phyloP scores from a whole-genome alignment of 257 asterid genomes.

The Ligustrum vulgare region DNA sequence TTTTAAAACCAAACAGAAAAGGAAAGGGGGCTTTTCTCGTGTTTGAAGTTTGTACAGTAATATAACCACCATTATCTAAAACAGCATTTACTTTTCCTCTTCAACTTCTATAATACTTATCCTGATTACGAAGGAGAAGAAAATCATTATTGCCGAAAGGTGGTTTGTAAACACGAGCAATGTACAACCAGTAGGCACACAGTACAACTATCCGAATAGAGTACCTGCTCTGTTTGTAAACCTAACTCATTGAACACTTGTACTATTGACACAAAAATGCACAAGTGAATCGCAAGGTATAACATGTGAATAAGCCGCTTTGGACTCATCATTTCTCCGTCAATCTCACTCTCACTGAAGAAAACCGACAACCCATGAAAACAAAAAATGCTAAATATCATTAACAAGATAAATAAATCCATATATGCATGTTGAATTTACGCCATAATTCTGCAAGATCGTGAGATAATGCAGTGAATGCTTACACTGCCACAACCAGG shows the following conservation, averaged over 20 bases:
- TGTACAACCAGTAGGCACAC: background rate
- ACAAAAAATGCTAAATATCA: background rate
- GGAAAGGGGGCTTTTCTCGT: background rate
- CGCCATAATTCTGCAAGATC: background rate
- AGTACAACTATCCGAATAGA: background rate
- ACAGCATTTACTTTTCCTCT: background rate
- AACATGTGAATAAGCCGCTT: background rate
- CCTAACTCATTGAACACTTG: background rate
- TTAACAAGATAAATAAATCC: background rate
- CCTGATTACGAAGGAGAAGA: background rate
- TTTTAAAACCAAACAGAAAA: background rate
- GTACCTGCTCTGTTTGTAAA: background rate
- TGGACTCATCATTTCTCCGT: background rate
- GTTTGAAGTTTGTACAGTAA: background rate
- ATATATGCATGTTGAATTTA: background rate
- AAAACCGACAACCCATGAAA: background rate
- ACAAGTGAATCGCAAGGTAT: background rate
- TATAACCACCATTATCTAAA: background rate
- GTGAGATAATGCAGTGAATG: background rate
- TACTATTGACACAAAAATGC: background rate
- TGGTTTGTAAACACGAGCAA: background rate
- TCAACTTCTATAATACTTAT: background rate
- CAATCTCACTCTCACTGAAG: background rate
- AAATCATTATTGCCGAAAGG: background rate
- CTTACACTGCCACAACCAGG: constrained; percentile 95